These are phyloP conservation scores for Penicillium capsulatum DNA, from an alignment of 2,329 filamentous ascomycete species.

Conservation along the genomic window DNA sequence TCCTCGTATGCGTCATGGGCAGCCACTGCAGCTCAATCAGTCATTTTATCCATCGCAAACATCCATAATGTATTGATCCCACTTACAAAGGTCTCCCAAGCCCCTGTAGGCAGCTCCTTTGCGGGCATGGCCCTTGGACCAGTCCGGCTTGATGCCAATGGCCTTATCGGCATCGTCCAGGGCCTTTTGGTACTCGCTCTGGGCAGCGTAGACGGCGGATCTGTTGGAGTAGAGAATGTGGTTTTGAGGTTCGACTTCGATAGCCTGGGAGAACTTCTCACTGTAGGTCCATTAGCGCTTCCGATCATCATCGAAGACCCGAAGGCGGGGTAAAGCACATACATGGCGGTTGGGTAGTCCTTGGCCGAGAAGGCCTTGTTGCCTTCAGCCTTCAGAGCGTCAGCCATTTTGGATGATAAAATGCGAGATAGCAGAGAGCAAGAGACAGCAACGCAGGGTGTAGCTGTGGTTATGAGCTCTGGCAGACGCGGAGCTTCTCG, in stretches of 20 bases:
- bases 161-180: constrained; percentile 89
- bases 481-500: constrained; percentile 37
- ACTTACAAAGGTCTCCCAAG: constrained; percentile 68
- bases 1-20: constrained; percentile 89
- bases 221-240: constrained; percentile 98
- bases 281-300: constrained; percentile 45
- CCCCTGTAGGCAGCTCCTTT: constrained; percentile 91
- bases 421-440: constrained; percentile 11
- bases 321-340: constrained; percentile 46
- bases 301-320: constrained; percentile 4
- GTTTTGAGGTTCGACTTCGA: constrained; percentile 79
- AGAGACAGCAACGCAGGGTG: constrained; percentile 13
- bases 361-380: constrained; percentile 98
- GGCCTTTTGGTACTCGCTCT: constrained; percentile 80
- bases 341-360: constrained; percentile 95
- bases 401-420: constrained; percentile 52
- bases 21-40: constrained; percentile 49
- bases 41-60: constrained; percentile 1
- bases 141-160: constrained; percentile 91
- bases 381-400: constrained; percentile 91
- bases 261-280: constrained; percentile 91
- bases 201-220: constrained; percentile 80
- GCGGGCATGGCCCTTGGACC: constrained; percentile 92
- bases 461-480: constrained; percentile 21
- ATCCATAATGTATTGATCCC: not conserved